These are phyloP conservation scores for Cyberlindnera galapagoensis DNA, from an alignment of 805 yeast genomes.

Conservation along the genomic window DNA sequence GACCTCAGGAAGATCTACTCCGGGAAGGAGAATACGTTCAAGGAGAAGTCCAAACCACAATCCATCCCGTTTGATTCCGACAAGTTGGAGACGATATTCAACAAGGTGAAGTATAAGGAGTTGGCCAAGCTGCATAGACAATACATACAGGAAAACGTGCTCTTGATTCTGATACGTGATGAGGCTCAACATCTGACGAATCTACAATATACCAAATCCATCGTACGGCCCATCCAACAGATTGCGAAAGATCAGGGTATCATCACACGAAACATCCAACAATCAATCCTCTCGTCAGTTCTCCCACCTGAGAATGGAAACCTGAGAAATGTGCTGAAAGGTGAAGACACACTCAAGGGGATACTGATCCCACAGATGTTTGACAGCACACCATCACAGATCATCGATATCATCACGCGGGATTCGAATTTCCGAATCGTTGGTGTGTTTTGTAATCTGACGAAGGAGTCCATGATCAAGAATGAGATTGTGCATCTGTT, in stretches of 20 bases:
- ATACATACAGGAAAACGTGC: conserved; percentile 3
- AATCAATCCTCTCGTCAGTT: too few species aligned
- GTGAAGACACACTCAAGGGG: conserved; percentile 4
- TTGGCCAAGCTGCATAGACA: conserved; percentile 4
- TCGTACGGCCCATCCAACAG: conserved; percentile 4
- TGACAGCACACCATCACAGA: conserved; percentile 5
- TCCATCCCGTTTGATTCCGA: conserved; percentile 4
- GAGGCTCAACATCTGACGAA: conserved; percentile 9
- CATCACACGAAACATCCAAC: conserved; percentile 6
- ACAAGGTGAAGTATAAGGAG: conserved; percentile 4
- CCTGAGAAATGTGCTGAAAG: conserved; percentile 1
- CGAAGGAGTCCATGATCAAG: conserved; percentile 5
- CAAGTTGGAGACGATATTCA: conserved; percentile 5
- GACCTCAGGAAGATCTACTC: conserved; percentile 8
- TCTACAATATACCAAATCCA: conserved; percentile 4
- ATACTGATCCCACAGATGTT: conserved; percentile 14
- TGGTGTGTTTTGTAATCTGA: conserved; percentile 8
- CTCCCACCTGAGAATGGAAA: conserved; percentile 5
- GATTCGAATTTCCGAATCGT: conserved; percentile 1
- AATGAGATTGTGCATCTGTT: too few species aligned
- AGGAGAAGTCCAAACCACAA: conserved; percentile 3
- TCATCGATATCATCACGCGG: too few species aligned
- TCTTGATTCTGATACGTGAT: conserved; percentile 9
- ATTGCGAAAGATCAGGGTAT: neutral
- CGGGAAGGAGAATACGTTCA: conserved; percentile 4